Evolutionary conservation across 2,329 filamentous ascomycete species (phyloP), one percentile per base, ranked within the genome.

Genomic region (Ophiosphaerella narmari): DNA sequence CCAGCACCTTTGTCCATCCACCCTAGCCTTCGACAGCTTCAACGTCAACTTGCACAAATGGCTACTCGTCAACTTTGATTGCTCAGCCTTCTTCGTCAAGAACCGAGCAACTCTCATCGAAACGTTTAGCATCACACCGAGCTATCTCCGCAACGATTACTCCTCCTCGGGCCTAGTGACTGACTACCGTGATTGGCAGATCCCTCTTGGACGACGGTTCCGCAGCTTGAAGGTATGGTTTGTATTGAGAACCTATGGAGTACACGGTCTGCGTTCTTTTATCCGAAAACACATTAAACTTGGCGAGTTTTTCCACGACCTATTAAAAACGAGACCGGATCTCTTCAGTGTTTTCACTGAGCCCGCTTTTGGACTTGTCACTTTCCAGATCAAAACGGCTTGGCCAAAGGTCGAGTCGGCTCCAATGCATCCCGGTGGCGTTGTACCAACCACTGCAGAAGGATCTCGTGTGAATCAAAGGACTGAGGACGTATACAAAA

Each of bases 31-130:
- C 69, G 89, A 96, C 77, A 91, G 87, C 57, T 96, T 96, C 81
- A 87, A 96, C 75, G 85, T 93, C 78, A 97, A 97, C 78, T 89
- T 96, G 83, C 92, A 97, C 81, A 97, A 97, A 78, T 97, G 93
- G 93, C 81, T 97, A 40, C 85, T 97, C 14, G 91, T 91, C 49
- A 96, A 96, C 74, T 97, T 97, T 66, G 93, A 97, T 66, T 83
- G 83, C 50, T 64, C 88, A 46, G 88, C 88, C 59, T 81, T 96
- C 39, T 97, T 85, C 75, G 86, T 97, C 41, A 86, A 87, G 55
- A 82, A 86, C 64, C 84, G 92, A 13, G 77, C 79, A 46, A 86
- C 91, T 74, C 82, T 97, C n/a, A 90, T 88, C 37, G 82, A 87
- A 54, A 89, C 91, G 0, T 82, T 96, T 36, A 86, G 84, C 67